A percentile compares a stretch with the other conserved stretches of the same genome.
Conservation (phyloP, 2,329 filamentous ascomycete genomes). For the Penicillium sp. region DNA sequence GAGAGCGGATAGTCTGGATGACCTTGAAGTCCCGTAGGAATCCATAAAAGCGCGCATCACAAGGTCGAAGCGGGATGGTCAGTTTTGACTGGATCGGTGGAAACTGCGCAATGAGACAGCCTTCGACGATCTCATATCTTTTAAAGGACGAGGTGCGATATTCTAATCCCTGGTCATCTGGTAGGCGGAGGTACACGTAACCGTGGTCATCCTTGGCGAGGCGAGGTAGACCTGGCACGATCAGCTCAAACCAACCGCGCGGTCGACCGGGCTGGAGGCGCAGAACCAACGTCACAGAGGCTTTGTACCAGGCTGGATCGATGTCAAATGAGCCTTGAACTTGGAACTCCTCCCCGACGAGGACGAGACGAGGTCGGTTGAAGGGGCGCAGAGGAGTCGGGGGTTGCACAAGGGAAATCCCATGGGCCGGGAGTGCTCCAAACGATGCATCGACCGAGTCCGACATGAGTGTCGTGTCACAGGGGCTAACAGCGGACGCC, state of each 20-base stretch:
- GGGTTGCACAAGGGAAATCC: background rate
- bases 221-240: constrained; percentile 32
- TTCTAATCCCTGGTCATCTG: constrained; percentile 30
- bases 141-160: constrained; percentile 31
- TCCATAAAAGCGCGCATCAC: constrained; percentile 29
- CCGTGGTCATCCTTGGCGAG: constrained; percentile 27
- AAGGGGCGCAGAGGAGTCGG: background rate
- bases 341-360: constrained; percentile 21
- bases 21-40: constrained; percentile 33
- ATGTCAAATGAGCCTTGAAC: constrained; percentile 18
- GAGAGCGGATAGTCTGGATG: constrained; percentile 8
- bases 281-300: constrained; percentile 22
- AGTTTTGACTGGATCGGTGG: constrained; percentile 19
- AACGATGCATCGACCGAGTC: background rate
- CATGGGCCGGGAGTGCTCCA: background rate
- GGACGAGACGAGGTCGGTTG: constrained; percentile 10
- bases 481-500: constrained; percentile 14
- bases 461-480: constrained; percentile 2
- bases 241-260: constrained; percentile 31
- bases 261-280: constrained; percentile 17
- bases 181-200: constrained; percentile 32
- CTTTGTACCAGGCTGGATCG: constrained; percentile 21
- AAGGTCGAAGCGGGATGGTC: constrained; percentile 31
- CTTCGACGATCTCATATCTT: constrained; percentile 28
- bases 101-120: constrained; percentile 36